Evolutionary conservation across 345 rosid species (phyloP), one percentile per base, ranked within the genome.

Genomic region (Luvunga scandens): DNA sequence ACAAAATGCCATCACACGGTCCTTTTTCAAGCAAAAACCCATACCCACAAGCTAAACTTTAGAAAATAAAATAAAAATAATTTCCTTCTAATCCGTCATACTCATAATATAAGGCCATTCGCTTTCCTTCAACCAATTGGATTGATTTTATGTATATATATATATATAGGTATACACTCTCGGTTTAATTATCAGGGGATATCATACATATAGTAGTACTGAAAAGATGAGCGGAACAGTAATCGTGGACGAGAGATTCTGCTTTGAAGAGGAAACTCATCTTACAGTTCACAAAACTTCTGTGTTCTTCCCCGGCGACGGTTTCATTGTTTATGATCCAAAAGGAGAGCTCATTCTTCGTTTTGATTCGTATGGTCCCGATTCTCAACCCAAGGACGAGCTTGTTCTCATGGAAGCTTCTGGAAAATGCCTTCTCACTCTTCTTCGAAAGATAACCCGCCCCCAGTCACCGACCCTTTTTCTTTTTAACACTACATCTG

Each of bases 371-470:
- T 81, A 83, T 24, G 81, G 84, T 38, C 81, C 85, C 22, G 62
- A 71, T 60, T 62, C 79, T 9, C 78, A 64, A 4, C 67, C 83
- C 48, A 75, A 67, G 18, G 86, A 83, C 10, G 87, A 87, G 82
- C 88, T 81, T 1, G 77, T 85, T 61, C 88, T 87, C 82, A 75
- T 83, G 87, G 87, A 87, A 64, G 85, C 87, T 16, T 33, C 78
- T 5, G 90, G 90, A 69, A 81, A 78, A 18, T 83, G 88, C 77
- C 87, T 85, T 64, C 84, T 85, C 75, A 80, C 88, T 31, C 85
- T 83, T 21, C 24, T 65, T 36, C 88, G 84, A 18, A 87, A 83
- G 88, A 86, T 87, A 45, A 2, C 72, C 28, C 24, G 14, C 0
- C 3, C 31, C 42, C 42, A 38, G 0, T 62, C 7, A 7, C 25